A percentile compares a stretch with the other conserved stretches of the same genome.
These are phyloP conservation scores for Pythium scleroteichum DNA, from an alignment of 352 stramenopile species.

Conservation along the genomic window DNA sequence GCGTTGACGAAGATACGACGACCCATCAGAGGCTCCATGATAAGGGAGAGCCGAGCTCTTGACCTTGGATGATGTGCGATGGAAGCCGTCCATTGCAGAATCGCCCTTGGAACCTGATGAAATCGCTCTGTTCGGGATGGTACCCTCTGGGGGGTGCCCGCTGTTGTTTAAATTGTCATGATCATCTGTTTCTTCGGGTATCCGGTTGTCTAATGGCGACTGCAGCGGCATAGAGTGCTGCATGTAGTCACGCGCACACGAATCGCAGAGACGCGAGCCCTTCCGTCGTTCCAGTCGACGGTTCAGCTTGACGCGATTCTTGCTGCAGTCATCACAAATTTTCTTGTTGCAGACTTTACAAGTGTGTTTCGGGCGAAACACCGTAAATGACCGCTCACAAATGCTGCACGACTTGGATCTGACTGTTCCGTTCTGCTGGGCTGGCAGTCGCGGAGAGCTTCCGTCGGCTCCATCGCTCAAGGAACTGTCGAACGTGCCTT, in stretches of 20 bases:
- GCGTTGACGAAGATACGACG: conserved; percentile 49
- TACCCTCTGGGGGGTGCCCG: neutral
- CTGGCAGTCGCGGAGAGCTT: conserved; percentile 15
- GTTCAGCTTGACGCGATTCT: conserved; percentile 78
- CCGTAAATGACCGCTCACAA: conserved; percentile 70
- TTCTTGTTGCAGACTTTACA: conserved; percentile 71
- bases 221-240: conserved; percentile 18
- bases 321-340: conserved; percentile 84
- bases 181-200: conserved; percentile 1
- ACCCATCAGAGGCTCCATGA: neutral
- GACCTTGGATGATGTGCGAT: conserved; percentile 11
- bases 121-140: too few relatives aligned
- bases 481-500: neutral
- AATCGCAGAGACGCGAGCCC: conserved; percentile 70
- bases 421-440: conserved; percentile 4
- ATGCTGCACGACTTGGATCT: conserved; percentile 47
- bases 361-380: conserved; percentile 82
- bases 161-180: neutral
- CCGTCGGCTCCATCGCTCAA: conserved; percentile 3
- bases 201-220: neutral
- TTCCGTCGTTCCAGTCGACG: conserved; percentile 65
- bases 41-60: neutral
- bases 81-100: neutral
- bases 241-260: conserved; percentile 65
- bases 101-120: neutral